phyloP scores from a whole-genome alignment of 345 rosid genomes.

The Euclidium syriacum region DNA sequence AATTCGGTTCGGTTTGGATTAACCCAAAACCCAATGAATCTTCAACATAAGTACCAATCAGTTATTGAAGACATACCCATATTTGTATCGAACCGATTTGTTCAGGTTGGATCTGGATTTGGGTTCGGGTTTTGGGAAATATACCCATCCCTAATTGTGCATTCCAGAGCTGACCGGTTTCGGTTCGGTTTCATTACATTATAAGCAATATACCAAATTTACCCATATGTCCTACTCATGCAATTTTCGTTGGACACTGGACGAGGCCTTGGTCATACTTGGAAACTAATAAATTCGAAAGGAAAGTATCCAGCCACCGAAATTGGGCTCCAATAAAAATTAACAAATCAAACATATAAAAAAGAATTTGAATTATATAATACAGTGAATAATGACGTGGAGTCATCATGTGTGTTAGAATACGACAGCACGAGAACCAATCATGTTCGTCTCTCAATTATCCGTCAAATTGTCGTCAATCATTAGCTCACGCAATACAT shows the following conservation, averaged over 20 bases:
- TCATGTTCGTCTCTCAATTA: constrained; percentile 25
- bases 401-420: constrained; percentile 23
- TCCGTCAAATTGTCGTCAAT: background rate
- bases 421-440: constrained; percentile 15
- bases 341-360: background rate
- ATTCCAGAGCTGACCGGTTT: no score
- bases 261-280: background rate
- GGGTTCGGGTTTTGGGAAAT: no score
- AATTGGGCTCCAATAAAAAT: background rate
- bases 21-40: no score
- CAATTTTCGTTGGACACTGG: background rate
- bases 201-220: no score
- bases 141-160: no score
- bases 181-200: no score
- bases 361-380: background rate
- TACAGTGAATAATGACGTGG: constrained; percentile 20
- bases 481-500: constrained; percentile 9
- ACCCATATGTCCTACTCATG: no score
- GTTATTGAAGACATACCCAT: no score
- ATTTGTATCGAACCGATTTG: no score
- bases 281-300: background rate
- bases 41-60: no score
- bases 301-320: background rate
- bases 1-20: no score
- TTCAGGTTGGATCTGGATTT: no score